Conservation (phyloP, 2,329 filamentous ascomycete genomes). For the Colletotrichum caudatum region DNA sequence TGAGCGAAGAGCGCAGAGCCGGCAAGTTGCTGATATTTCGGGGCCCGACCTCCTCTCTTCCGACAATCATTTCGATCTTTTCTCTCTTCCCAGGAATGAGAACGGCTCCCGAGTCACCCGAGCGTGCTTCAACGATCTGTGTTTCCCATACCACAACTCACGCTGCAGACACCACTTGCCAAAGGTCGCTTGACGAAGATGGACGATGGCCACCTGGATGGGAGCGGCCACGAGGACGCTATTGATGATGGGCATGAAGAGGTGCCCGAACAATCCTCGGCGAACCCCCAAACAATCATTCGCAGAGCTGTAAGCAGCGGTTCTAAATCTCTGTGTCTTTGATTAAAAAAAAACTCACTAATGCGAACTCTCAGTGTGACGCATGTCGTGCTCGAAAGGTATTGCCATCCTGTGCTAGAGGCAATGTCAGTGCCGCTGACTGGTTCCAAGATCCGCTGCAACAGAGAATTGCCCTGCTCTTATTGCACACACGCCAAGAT, state of each 20-base stretch:
- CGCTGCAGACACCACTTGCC: neutral
- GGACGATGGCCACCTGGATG: constrained; percentile 36
- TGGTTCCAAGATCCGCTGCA: constrained; percentile 51
- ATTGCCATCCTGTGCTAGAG: no score
- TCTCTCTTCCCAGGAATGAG: neutral
- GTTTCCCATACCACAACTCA: neutral
- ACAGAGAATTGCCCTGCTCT: constrained; percentile 53
- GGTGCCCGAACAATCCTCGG: constrained; percentile 18
- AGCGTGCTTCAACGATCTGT: neutral
- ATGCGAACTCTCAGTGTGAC: constrained; percentile 46
- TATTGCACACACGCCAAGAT: constrained; percentile 54
- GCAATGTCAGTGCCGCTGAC: neutral
- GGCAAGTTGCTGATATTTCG: constrained; percentile 28
- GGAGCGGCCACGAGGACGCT: constrained; percentile 35
- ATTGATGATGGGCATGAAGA: constrained; percentile 31
- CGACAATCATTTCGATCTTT: constrained; percentile 12
- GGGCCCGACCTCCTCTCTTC: constrained; percentile 31
- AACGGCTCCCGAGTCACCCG: constrained; percentile 4
- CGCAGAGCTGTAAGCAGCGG: constrained; percentile 36
- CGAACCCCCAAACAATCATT: constrained; percentile 20
- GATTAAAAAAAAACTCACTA: neutral
- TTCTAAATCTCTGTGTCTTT: neutral
- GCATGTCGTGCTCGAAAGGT: constrained; percentile 52
- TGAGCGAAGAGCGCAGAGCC: constrained; percentile 1
- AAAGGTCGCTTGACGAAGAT: constrained; percentile 15